Conservation (phyloP, 2,329 filamentous ascomycete genomes). For the Alternaria ventricosa region DNA sequence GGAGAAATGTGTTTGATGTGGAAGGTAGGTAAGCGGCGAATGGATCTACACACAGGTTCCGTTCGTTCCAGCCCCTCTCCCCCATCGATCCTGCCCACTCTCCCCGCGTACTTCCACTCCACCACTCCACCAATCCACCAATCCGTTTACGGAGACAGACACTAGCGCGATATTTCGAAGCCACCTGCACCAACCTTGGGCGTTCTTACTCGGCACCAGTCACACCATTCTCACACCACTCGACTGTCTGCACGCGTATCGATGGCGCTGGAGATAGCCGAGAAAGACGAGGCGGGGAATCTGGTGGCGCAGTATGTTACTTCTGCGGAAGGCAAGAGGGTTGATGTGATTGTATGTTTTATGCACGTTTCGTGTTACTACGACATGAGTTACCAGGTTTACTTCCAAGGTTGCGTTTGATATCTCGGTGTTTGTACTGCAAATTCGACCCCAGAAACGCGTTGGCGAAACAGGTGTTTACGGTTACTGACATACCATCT, state of each 20-base stretch:
- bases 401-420: not conserved
- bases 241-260: not conserved
- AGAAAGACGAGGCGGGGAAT: constrained; percentile 60
- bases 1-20: not conserved
- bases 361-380: not conserved
- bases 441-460: not conserved
- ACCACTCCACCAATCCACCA: not conserved
- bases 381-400: not conserved
- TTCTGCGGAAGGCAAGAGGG: constrained; percentile 29
- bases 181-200: not conserved
- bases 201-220: not conserved
- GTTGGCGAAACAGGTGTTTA: not conserved
- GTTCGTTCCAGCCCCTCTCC: not conserved
- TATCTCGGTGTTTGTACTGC: not conserved
- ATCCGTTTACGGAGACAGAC: not conserved
- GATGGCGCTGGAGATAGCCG: constrained; percentile 31
- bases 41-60: not conserved
- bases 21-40: not conserved
- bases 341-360: constrained; percentile 56
- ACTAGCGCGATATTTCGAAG: not conserved
- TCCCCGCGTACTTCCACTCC: not conserved
- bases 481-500: not conserved
- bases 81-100: not conserved
- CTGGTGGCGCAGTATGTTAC: constrained; percentile 59
- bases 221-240: not conserved